Base-by-base conservation (phyloP, 495 filamentous ascomycete genomes). In the Aspergillus cristatus region DNA sequence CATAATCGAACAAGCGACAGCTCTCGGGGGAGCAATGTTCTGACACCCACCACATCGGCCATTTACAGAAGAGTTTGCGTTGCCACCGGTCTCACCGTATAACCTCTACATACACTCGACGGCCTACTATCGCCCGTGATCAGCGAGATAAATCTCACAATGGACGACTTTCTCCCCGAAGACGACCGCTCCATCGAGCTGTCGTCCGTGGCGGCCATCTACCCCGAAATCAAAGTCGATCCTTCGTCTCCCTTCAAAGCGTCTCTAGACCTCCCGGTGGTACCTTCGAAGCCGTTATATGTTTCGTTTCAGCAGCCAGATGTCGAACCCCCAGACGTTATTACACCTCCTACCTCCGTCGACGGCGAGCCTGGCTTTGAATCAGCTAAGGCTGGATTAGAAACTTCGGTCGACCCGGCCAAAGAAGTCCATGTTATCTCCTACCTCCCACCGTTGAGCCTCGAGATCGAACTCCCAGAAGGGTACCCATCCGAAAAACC, bases 201-300 rank as follows among this genome's bases (percentile, higher is more conserved):
- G 34, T 77, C 74, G 32, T 78, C 87, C n/a, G 78, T 97, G 31
- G 68, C 71, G 11, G 83, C 88, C 49, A 97, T 98, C 45, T 98
- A 76, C 45, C 90, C 90, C 14, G 91, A 98, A 57, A 75, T 94
- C 12, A 66, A 68, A 20, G 58, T 83, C 22, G 70, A 77, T 37
- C 62, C 72, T 3, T 50, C 71, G 3, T 46, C 44, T 3, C 74
- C 74, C 2, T 82, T 79, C 54, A 71, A 68, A 34, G 78, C 84
- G 2, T 71, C 70, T 5, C 68, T 97, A 37, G 78, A 84, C 16
- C 58, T 97, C 0, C 74, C 79, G 6, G 81, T 95, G 34, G 71
- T 75, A 18, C 83, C 91, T 0, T 59, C 72, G 10, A 60, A 67
- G 38, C 81, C 84, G 1, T 65, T 95, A 7, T 71, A 71, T 3